Evolutionary conservation across 2,329 filamentous ascomycete genomes (phyloP).

Genomic region (Magnaporthiopsis poae): DNA sequence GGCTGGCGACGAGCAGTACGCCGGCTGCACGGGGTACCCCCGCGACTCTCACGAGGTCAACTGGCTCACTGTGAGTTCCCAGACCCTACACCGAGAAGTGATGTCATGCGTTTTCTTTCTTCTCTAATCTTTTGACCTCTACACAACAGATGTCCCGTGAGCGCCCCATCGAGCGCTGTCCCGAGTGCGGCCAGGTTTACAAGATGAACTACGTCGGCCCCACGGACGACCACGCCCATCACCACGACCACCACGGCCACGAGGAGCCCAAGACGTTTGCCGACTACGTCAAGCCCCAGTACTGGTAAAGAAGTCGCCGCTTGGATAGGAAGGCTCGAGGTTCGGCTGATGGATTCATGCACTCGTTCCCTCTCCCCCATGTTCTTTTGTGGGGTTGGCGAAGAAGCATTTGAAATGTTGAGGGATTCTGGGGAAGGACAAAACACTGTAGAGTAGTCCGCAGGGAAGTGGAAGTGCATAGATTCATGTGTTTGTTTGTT

Average conservation of each 20-base stretch:
- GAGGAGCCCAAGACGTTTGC: slow-evolving; percentile 93
- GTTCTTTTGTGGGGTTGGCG: not conserved
- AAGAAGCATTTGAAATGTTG: not conserved
- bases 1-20: slow-evolving; percentile 90
- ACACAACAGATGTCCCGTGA: slow-evolving; percentile 63
- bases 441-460: slow-evolving; percentile 10
- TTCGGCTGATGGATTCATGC: not conserved
- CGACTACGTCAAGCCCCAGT: slow-evolving; percentile 90
- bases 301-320: slow-evolving; percentile 51
- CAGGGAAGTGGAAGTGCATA: slow-evolving; percentile 9
- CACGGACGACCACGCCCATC: slow-evolving; percentile 56
- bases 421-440: not conserved
- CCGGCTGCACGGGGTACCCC: slow-evolving; percentile 88
- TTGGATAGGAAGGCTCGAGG: not conserved
- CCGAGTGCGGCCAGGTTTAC: slow-evolving; percentile 90
- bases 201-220: slow-evolving; percentile 96
- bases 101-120: not conserved
- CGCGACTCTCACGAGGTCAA: slow-evolving; percentile 82
- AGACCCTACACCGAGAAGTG: not conserved
- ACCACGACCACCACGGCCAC: slow-evolving; percentile 46
- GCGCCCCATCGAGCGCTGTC: slow-evolving; percentile 87
- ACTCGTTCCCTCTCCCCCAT: not conserved
- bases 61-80: slow-evolving; percentile 72
- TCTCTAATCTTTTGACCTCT: slow-evolving; percentile 4
- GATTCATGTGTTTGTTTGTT: slow-evolving; percentile 3